Evolutionary conservation across 2,329 filamentous ascomycete species (phyloP).

Genomic region (Sporothrix protearum): DNA sequence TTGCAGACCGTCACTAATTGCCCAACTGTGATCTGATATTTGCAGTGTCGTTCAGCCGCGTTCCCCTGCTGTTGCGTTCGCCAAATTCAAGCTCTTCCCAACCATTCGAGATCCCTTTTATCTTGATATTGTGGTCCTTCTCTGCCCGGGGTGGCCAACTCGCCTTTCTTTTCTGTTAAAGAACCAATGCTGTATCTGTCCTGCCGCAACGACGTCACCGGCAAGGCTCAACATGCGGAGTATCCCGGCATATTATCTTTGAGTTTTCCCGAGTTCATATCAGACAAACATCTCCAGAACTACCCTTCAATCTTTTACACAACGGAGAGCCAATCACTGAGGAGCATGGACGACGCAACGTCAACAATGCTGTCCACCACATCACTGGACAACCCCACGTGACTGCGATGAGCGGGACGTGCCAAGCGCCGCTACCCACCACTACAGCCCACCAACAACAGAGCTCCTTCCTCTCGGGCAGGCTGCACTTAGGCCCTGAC

Average conservation of each 20-base stretch:
- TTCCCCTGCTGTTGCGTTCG: too few species aligned
- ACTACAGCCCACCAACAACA: not conserved
- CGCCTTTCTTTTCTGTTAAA: too few species aligned
- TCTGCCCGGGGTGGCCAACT: too few species aligned
- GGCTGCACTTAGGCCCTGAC: not conserved
- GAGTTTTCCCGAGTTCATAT: not conserved
- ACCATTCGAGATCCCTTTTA: too few species aligned
- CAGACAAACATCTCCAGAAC: not conserved
- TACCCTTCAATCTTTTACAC: not conserved
- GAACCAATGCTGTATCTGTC: too few species aligned
- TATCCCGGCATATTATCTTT: not conserved
- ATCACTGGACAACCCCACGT: not conserved
- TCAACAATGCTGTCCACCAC: not conserved
- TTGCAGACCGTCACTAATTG: too few species aligned
- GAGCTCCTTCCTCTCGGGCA: conserved; percentile 6
- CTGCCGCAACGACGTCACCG: not conserved
- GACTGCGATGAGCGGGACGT: not conserved
- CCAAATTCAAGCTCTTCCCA: too few species aligned
- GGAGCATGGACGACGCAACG: not conserved
- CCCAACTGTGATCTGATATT: too few species aligned
- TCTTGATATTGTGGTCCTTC: too few species aligned
- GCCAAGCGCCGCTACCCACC: conserved; percentile 2
- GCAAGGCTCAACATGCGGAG: not conserved
- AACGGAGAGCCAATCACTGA: not conserved
- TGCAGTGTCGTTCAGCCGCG: too few species aligned